Conservation (phyloP, 2,329 filamentous ascomycete species). For the Botrytis deweyae region DNA sequence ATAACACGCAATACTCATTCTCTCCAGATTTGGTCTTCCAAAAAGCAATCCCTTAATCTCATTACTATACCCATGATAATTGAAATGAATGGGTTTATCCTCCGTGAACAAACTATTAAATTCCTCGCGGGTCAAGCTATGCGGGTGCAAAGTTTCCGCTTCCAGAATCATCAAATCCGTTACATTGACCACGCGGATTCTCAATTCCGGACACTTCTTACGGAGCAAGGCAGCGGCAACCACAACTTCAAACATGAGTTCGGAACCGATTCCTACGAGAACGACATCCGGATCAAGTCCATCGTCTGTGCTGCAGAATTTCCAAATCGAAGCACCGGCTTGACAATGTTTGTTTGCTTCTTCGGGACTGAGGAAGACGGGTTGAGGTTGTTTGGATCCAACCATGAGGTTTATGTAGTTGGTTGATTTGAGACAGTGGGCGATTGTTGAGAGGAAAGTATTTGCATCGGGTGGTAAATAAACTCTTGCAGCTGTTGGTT, state of each 20-base stretch:
- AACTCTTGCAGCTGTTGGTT: conserved; percentile 58
- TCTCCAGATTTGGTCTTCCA: conserved; percentile 51
- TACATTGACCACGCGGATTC: conserved; percentile 63
- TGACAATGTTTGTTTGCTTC: conserved; percentile 62
- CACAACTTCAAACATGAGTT: conserved; percentile 65
- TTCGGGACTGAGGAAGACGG: conserved; percentile 57
- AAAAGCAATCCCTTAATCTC: conserved; percentile 63
- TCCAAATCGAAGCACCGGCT: conserved; percentile 59
- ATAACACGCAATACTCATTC: conserved; percentile 58
- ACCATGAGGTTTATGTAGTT: conserved; percentile 69
- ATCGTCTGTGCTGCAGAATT: conserved; percentile 58
- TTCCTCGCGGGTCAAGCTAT: conserved; percentile 51
- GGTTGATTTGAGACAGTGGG: conserved; percentile 60
- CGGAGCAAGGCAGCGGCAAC: conserved; percentile 57
- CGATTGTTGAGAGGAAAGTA: conserved; percentile 62
- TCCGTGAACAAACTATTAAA: conserved; percentile 59
- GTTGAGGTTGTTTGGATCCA: conserved; percentile 64
- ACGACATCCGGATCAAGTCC: conserved; percentile 61
- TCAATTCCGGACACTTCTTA: conserved; percentile 50
- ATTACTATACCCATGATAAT: conserved; percentile 64
- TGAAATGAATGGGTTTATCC: conserved; percentile 58
- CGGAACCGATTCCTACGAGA: conserved; percentile 62
- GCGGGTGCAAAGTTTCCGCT: conserved; percentile 56
- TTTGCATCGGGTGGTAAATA: conserved; percentile 68
- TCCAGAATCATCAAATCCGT: conserved; percentile 64